Evolutionary conservation across 1,284 basidiomycete genomes (phyloP).

Genomic region (Erythrobasidium hasegawianum): DNA sequence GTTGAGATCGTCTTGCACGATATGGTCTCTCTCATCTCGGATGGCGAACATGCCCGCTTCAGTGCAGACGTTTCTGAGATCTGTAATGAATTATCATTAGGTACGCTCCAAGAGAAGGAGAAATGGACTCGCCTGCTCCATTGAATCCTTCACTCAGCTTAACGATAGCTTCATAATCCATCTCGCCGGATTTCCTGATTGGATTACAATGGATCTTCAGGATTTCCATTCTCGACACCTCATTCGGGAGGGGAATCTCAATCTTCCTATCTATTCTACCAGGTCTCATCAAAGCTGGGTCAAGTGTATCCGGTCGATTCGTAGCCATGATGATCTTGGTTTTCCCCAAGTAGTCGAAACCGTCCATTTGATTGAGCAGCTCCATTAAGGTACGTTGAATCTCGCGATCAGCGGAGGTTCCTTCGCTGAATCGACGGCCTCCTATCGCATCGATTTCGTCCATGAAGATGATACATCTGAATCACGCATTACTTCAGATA

Average conservation of each 20-base stretch:
- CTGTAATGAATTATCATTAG: constrained; percentile 47
- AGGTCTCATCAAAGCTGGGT: constrained; percentile 92
- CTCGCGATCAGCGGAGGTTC: constrained; percentile 95
- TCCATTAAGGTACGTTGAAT: constrained; percentile 99
- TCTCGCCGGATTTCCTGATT: constrained; percentile 91
- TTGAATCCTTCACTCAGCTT: constrained; percentile 94
- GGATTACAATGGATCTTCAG: constrained; percentile 94
- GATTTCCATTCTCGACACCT: constrained; percentile 89
- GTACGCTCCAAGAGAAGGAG: no score
- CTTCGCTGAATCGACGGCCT: constrained; percentile 93
- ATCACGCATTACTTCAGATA: neutral
- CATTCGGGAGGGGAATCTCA: constrained; percentile 95
- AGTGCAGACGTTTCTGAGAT: constrained; percentile 92
- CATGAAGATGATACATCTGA: constrained; percentile 94
- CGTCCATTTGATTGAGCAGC: constrained; percentile 99
- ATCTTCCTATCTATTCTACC: constrained; percentile 97
- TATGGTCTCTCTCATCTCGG: constrained; percentile 69
- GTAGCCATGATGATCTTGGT: constrained; percentile 99
- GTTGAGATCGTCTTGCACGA: constrained; percentile 90
- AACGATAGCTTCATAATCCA: constrained; percentile 94
- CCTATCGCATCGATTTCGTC: constrained; percentile 99
- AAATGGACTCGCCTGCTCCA: constrained; percentile 62
- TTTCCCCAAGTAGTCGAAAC: constrained; percentile 91
- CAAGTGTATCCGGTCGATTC: constrained; percentile 92
- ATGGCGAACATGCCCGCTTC: constrained; percentile 99